Conservation (phyloP, 306 rosid species). For the Dalbergia oliveri region DNA sequence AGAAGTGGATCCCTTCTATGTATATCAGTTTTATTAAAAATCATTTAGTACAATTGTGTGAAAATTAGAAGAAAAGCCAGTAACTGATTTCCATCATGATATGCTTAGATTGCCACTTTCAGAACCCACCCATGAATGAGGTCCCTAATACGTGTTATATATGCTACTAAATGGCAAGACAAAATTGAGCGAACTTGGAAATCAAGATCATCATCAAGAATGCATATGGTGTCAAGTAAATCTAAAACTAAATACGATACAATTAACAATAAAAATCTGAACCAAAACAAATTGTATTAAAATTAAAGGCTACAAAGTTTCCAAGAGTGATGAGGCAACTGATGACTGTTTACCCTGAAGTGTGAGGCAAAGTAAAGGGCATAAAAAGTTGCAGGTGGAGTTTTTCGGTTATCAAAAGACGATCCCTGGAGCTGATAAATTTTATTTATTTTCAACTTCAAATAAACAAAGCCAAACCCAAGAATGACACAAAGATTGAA, state of each 20-base stretch:
- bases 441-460: not conserved
- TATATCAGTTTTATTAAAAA: not conserved
- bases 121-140: constrained; percentile 28
- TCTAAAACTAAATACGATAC: constrained; percentile 2
- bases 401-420: not conserved
- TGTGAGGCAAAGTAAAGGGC: constrained; percentile 17
- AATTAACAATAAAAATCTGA: constrained; percentile 2
- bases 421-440: not conserved
- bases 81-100: constrained; percentile 1
- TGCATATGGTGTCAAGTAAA: not conserved
- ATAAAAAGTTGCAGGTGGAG: not conserved
- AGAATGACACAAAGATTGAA: constrained; percentile 3
- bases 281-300: not conserved
- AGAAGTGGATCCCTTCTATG: not conserved
- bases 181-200: constrained; percentile 22
- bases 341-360: not conserved
- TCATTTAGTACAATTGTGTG: not conserved
- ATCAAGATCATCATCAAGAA: constrained; percentile 14
- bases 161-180: not conserved
- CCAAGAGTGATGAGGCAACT: not conserved
- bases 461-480: constrained; percentile 3
- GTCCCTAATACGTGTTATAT: constrained; percentile 8
- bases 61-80: not conserved
- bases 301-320: not conserved
- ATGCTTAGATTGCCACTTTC: not conserved